Base-by-base conservation (phyloP, 495 filamentous ascomycete genomes). In the Penicillium lividum region DNA sequence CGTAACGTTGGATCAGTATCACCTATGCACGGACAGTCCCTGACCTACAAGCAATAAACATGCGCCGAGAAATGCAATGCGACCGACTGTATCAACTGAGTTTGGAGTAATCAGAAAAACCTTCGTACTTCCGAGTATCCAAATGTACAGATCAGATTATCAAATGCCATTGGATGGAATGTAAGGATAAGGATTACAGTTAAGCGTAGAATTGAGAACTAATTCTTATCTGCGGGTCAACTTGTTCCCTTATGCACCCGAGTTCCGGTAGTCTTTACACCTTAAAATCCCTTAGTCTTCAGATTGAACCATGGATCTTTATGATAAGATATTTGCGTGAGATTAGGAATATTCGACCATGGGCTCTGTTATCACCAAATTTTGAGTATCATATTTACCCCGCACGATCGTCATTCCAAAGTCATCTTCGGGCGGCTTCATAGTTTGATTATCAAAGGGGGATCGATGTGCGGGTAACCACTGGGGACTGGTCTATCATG, bases 401-500 rank as follows among this genome's bases (percentile, higher is more conserved):
- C 65, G 63, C 65, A 68, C 63, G 62, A 63, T 61, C 65, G 50
- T 57, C 65, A 57, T 67, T 58, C 52, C 56, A 34, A 29, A 11
- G 29, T 55, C 52, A 55, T 51, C n/a, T 48, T n/a, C 46, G 40
- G 42, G 10, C 28, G 43, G 13, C 27, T 55, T 55, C 53, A 46
- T 57, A 47, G 9, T 30, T 38, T 33, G 47, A 16, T 22, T 45
- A 27, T 27, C 28, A 59, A 49, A 18, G 31, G 28, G 51, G 22
- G 28, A 16, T 33, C n/a, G 54, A 52, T 52, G 44, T 56, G 45
- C 54, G 22, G 22, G 22, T 22, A 22, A 22, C 22, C 22, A 22
- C 22, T 22, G 22, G 22, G 22, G 1, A 22, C 22, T 22, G 15
- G 38, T 40, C 38, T 40, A 40, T 25, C 25, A 31, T 27, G 16